These are phyloP conservation scores for Mucor irregularis DNA, from an alignment of 371 early-diverging fungal genomes.

Conservation along the genomic window DNA sequence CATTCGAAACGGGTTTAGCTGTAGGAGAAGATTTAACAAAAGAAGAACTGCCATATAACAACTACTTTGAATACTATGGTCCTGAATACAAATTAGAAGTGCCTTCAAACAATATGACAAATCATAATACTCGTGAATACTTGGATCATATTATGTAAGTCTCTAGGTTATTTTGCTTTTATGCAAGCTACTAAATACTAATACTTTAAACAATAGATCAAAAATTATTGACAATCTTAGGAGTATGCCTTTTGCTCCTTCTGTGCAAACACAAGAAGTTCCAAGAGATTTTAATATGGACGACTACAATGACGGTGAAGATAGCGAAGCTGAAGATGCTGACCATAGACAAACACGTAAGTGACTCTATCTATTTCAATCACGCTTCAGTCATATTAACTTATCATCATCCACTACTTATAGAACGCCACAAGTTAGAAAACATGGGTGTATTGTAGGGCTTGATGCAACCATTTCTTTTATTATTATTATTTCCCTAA, in stretches of 20 bases:
- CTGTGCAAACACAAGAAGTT: conserved; percentile 88
- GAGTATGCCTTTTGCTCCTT: conserved; percentile 88
- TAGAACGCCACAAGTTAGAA: conserved; percentile 38
- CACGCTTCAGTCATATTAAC: not conserved
- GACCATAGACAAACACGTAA: conserved; percentile 48
- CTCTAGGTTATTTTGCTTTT: too few relatives aligned
- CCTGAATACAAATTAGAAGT: conserved; percentile 95
- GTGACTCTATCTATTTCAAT: not conserved
- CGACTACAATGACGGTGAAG: conserved; percentile 49
- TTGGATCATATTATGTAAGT: conserved; percentile 82
- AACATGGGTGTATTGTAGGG: conserved; percentile 37
- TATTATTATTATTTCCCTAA: not conserved
- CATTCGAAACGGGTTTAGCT: conserved; percentile 96
- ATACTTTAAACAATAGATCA: conserved; percentile 32
- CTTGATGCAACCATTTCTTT: not conserved
- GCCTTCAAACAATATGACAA: conserved; percentile 94
- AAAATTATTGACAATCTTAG: conserved; percentile 91
- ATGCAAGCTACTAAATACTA: not conserved
- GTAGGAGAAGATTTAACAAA: conserved; percentile 70
- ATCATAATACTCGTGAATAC: conserved; percentile 90
- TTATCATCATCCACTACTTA: not conserved
- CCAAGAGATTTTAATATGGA: conserved; percentile 50
- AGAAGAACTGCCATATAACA: conserved; percentile 88
- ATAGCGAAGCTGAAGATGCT: conserved; percentile 49
- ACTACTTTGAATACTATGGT: conserved; percentile 94